These are phyloP conservation scores for Speleostelium caveatum DNA, from an alignment of 78 protist species.

Conservation along the genomic window DNA sequence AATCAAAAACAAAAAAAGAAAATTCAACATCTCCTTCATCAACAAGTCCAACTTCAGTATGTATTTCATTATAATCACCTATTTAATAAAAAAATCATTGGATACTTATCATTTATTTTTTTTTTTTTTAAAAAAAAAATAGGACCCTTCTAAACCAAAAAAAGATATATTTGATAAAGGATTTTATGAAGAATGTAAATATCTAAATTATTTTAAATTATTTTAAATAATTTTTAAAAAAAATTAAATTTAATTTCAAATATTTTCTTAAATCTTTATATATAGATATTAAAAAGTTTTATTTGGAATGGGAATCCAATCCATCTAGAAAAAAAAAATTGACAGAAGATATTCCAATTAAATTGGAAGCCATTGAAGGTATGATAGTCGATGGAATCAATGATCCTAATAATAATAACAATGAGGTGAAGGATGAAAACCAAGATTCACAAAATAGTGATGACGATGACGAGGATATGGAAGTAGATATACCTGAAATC, in stretches of 20 bases:
- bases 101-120: no score
- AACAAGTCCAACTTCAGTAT: no score
- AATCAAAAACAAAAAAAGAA: neutral
- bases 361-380: neutral
- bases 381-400: neutral
- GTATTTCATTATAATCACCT: no score
- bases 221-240: no score
- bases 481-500: no score
- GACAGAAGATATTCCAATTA: conserved; percentile 13
- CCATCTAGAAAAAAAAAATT: neutral
- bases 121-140: no score
- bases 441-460: conserved; percentile 14
- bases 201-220: neutral
- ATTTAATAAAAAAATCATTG: no score
- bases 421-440: neutral
- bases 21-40: neutral
- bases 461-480: neutral
- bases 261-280: no score
- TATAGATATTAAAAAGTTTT: neutral
- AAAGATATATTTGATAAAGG: conserved; percentile 3
- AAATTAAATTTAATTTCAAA: no score
- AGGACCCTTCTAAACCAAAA: conserved; percentile 1
- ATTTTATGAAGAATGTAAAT: conserved; percentile 7
- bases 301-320: neutral
- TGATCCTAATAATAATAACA: neutral